Evolutionary conservation across 2,329 filamentous ascomycete species (phyloP).

Genomic region (Claviceps monticola): DNA sequence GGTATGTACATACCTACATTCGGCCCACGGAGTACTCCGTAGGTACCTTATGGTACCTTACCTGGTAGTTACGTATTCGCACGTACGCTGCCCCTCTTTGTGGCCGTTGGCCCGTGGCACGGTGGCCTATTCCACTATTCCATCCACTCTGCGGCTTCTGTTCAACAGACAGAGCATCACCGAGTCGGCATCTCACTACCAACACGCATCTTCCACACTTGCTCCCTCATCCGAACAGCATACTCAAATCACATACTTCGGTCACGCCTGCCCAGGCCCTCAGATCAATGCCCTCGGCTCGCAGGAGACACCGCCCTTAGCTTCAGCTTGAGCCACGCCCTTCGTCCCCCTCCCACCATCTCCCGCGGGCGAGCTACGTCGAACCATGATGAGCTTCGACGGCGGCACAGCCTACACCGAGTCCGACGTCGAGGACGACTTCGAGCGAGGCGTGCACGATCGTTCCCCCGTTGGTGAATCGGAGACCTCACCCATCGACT

Average conservation of each 20-base stretch:
- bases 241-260: not conserved
- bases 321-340: not conserved
- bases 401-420: constrained; percentile 60
- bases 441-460: constrained; percentile 57
- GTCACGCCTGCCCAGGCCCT: not conserved
- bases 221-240: too few species aligned
- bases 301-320: not conserved
- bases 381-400: constrained; percentile 43
- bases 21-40: too few species aligned
- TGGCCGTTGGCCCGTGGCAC: too few species aligned
- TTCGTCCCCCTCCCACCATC: not conserved
- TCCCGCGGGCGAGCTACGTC: constrained; percentile 3
- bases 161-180: not conserved
- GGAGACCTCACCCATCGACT: constrained; percentile 57
- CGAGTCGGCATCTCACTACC: not conserved
- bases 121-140: too few species aligned
- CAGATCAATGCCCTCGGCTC: not conserved
- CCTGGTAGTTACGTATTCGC: too few species aligned
- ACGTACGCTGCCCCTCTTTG: too few species aligned
- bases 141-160: too few species aligned
- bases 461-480: constrained; percentile 56
- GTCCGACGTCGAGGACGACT: constrained; percentile 72
- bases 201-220: not conserved
- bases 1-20: too few species aligned
- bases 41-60: too few species aligned